Evolutionary conservation across 1,284 basidiomycete species (phyloP).

Genomic region (Marasmius tenuissimus): DNA sequence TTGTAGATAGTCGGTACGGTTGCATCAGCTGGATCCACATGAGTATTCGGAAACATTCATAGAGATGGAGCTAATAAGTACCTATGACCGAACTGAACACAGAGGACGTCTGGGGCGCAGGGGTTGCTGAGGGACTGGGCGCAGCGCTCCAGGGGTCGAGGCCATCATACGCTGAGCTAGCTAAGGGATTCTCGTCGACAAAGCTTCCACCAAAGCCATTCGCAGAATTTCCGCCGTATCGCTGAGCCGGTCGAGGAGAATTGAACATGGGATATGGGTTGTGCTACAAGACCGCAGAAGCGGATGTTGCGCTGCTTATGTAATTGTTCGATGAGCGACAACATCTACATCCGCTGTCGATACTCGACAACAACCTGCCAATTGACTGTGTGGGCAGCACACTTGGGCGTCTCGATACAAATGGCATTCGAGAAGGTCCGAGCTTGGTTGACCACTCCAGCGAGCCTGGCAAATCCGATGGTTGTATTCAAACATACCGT

Average conservation of each 20-base stretch:
- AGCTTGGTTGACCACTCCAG: background rate
- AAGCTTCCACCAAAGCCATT: conserved; percentile 68
- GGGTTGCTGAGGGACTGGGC: conserved; percentile 74
- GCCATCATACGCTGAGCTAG: conserved; percentile 74
- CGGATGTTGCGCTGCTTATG: background rate
- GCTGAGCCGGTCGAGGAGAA: conserved; percentile 67
- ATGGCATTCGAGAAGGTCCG: too few relatives aligned
- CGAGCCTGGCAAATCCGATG: too few relatives aligned
- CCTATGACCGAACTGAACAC: conserved; percentile 73
- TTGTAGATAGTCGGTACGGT: conserved; percentile 80
- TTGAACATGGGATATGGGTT: conserved; percentile 63
- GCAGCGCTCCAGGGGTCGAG: conserved; percentile 87
- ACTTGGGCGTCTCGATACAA: background rate
- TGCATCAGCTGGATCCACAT: conserved; percentile 57
- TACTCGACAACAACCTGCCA: too few relatives aligned
- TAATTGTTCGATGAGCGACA: background rate
- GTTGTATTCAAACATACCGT: too few relatives aligned
- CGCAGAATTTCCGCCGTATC: conserved; percentile 56
- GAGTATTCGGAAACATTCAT: background rate
- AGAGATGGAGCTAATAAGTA: conserved; percentile 37
- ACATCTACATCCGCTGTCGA: background rate
- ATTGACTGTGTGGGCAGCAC: too few relatives aligned
- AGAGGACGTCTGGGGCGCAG: conserved; percentile 45
- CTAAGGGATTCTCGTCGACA: conserved; percentile 75
- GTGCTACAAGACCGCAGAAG: background rate